Percentiles rank a stretch among this genome's conserved stretches.
These are phyloP conservation scores for Globomyces sp. DNA, from an alignment of 371 early-diverging fungal genomes.

Conservation along the genomic window DNA sequence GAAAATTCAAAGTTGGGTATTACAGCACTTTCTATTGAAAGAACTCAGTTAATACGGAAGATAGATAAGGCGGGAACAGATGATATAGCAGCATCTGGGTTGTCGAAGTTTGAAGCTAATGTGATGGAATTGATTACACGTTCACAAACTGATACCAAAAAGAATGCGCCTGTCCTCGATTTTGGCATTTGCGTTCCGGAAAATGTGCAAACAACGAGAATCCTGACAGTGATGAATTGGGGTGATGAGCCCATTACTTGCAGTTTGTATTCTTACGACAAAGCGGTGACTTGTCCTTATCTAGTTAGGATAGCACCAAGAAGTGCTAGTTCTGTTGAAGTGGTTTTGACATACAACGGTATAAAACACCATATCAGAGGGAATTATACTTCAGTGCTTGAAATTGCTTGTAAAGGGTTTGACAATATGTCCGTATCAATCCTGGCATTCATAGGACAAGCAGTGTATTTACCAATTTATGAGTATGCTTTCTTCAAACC, in stretches of 20 bases:
- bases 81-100: constrained; percentile 22
- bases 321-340: constrained; percentile 52
- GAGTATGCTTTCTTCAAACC: constrained; percentile 53
- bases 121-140: constrained; percentile 53
- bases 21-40: constrained; percentile 46
- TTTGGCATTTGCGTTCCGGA: constrained; percentile 48
- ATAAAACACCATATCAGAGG: constrained; percentile 13
- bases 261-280: constrained; percentile 43
- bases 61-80: constrained; percentile 33
- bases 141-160: constrained; percentile 41
- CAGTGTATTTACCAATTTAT: constrained; percentile 45
- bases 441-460: constrained; percentile 50
- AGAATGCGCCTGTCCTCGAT: constrained; percentile 48
- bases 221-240: constrained; percentile 54
- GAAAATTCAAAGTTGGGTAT: constrained; percentile 46
- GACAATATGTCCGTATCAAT: constrained; percentile 50
- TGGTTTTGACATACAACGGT: constrained; percentile 28
- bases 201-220: constrained; percentile 30
- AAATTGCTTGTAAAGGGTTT: constrained; percentile 57
- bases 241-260: constrained; percentile 42
- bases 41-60: constrained; percentile 51
- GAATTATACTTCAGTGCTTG: constrained; percentile 42
- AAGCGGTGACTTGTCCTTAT: constrained; percentile 41
- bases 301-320: constrained; percentile 46
- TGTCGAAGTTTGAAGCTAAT: constrained; percentile 39